Conservation (phyloP, 2,329 filamentous ascomycete genomes). For the Rhynchosporium secalis region DNA sequence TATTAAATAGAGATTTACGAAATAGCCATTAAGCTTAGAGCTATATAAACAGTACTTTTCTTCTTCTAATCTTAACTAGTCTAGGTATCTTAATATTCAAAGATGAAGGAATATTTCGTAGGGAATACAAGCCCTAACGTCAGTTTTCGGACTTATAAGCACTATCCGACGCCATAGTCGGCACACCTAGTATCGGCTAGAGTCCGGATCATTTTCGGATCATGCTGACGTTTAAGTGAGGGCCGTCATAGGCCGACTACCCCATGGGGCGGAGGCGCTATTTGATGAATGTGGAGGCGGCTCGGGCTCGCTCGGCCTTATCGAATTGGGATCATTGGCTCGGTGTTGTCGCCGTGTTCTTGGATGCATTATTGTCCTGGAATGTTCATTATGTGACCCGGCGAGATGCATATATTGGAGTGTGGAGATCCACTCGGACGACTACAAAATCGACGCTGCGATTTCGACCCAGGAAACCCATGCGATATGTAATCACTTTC, state of each 20-base stretch:
- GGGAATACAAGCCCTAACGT: too few relatives aligned
- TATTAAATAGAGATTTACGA: too few relatives aligned
- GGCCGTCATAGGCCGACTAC: slow-evolving; percentile 1
- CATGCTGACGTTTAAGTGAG: not conserved
- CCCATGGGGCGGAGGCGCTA: not conserved
- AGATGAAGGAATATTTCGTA: too few relatives aligned
- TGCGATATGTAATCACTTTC: not conserved
- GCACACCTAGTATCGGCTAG: not conserved
- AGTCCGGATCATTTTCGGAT: slow-evolving; percentile 4
- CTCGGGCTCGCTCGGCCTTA: not conserved
- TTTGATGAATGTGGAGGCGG: slow-evolving; percentile 8
- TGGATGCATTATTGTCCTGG: not conserved
- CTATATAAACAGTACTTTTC: too few relatives aligned
- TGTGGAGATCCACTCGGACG: not conserved
- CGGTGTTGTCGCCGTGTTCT: slow-evolving; percentile 8
- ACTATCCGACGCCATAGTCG: too few relatives aligned
- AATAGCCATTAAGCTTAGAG: too few relatives aligned
- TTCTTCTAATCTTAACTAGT: too few relatives aligned
- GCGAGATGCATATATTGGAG: not conserved
- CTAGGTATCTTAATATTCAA: too few relatives aligned
- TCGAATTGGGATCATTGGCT: not conserved
- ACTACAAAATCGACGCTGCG: not conserved
- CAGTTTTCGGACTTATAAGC: too few relatives aligned
- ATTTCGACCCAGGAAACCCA: not conserved
- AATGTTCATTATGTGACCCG: not conserved